These are phyloP conservation scores for Stentor roeselii DNA, from an alignment of 73 alveolate genomes.

Conservation along the genomic window DNA sequence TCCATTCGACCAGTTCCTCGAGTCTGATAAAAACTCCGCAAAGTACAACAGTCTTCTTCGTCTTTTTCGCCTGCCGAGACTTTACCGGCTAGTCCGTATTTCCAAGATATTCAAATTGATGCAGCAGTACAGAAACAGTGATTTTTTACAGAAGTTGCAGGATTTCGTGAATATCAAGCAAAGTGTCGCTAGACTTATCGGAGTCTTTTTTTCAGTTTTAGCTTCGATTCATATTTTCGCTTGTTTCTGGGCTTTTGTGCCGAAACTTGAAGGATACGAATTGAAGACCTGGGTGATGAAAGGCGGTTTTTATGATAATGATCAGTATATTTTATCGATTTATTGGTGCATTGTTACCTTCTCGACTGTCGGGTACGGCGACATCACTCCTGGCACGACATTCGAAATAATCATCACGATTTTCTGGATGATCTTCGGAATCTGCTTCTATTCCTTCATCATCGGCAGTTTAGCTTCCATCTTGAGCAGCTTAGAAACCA, in stretches of 20 bases:
- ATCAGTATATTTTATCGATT: constrained; percentile 43
- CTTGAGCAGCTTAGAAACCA: constrained; percentile 64
- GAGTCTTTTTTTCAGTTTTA: constrained; percentile 34
- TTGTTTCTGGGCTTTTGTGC: constrained; percentile 76
- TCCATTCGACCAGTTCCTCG: constrained; percentile 63
- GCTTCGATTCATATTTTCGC: constrained; percentile 58
- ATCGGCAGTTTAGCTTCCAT: constrained; percentile 67
- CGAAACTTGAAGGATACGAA: constrained; percentile 68
- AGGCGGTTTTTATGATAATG: constrained; percentile 10
- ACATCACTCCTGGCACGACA: constrained; percentile 61
- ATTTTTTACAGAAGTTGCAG: constrained; percentile 45
- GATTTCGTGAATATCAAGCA: constrained; percentile 61
- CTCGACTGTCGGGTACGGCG: constrained; percentile 90
- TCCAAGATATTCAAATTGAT: constrained; percentile 44
- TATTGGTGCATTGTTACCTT: constrained; percentile 76
- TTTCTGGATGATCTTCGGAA: constrained; percentile 80
- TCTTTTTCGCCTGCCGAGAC: constrained; percentile 59
- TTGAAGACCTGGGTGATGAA: constrained; percentile 79
- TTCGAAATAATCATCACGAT: constrained; percentile 56
- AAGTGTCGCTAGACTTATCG: constrained; percentile 60
- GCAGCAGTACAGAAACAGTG: constrained; percentile 35
- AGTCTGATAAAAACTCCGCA: too few species aligned
- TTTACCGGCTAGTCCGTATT: constrained; percentile 48
- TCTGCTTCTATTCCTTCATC: constrained; percentile 63
- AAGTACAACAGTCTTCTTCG: too few species aligned